Conservation (phyloP, 805 yeast species). For the Debaryomyces hansenii region DNA sequence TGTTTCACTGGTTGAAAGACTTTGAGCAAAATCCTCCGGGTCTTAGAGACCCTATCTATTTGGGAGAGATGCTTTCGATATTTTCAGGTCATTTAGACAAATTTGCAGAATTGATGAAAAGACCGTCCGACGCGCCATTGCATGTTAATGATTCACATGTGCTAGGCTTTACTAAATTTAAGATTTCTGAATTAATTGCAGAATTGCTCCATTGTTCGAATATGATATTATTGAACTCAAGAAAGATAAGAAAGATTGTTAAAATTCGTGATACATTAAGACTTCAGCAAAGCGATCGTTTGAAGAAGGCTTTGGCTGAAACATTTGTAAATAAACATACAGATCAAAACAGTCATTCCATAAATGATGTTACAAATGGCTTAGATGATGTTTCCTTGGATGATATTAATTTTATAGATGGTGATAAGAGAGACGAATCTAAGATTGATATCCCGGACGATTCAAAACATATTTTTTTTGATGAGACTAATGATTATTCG, state of each 20-base stretch:
- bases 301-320: slow-evolving; percentile 42
- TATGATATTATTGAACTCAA: slow-evolving; percentile 86
- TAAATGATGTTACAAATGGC: slow-evolving; percentile 35
- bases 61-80: slow-evolving; percentile 79
- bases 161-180: slow-evolving; percentile 87
- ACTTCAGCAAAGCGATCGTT: slow-evolving; percentile 36
- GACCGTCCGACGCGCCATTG: slow-evolving; percentile 23
- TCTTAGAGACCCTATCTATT: slow-evolving; percentile 86
- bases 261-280: slow-evolving; percentile 69
- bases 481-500: slow-evolving; percentile 19
- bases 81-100: slow-evolving; percentile 74
- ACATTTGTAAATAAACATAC: slow-evolving; percentile 16
- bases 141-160: slow-evolving; percentile 36
- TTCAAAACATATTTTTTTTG: slow-evolving; percentile 2
- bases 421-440: slow-evolving; percentile 2
- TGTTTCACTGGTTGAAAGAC: slow-evolving; percentile 46
- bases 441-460: slow-evolving; percentile 5
- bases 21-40: slow-evolving; percentile 88
- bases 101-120: slow-evolving; percentile 62
- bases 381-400: slow-evolving; percentile 38
- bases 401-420: slow-evolving; percentile 25
- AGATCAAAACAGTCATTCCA: slow-evolving; percentile 5
- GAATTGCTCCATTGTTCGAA: slow-evolving; percentile 96
- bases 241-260: slow-evolving; percentile 66
- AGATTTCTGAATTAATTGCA: slow-evolving; percentile 88